Evolutionary conservation across 1,284 basidiomycete genomes (phyloP).

Genomic region (Rhodotorula sp.): DNA sequence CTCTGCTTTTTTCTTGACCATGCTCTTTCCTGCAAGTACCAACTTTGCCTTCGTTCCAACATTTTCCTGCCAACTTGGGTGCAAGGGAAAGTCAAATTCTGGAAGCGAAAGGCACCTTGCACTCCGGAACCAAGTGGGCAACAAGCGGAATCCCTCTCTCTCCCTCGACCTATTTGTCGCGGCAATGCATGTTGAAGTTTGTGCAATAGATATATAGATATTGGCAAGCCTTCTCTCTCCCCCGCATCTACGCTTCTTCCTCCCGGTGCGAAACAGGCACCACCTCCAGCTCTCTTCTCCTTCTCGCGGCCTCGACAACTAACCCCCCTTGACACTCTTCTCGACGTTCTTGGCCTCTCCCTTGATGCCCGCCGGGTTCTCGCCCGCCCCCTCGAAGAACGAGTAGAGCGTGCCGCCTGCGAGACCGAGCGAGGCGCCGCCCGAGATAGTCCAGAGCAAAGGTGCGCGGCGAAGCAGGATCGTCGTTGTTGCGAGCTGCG

Average conservation of each 20-base stretch:
- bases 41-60: too few relatives aligned
- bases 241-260: not conserved
- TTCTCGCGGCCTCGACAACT: too few relatives aligned
- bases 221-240: not conserved
- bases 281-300: not conserved
- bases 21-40: too few relatives aligned
- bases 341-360: not conserved
- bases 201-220: not conserved
- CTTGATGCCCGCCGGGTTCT: not conserved
- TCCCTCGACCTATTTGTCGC: too few relatives aligned
- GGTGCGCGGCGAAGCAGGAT: conserved; percentile 37
- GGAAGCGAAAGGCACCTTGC: too few relatives aligned
- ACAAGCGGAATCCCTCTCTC: too few relatives aligned
- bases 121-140: too few relatives aligned
- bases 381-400: not conserved
- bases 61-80: too few relatives aligned
- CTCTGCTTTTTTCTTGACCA: too few relatives aligned
- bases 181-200: too few relatives aligned
- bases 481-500: conserved; percentile 33
- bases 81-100: too few relatives aligned
- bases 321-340: not conserved
- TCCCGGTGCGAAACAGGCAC: not conserved
- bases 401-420: conserved; percentile 36
- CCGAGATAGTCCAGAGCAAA: conserved; percentile 23
- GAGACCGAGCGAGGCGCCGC: conserved; percentile 35